phyloP scores from a whole-genome alignment of 2,329 filamentous ascomycete genomes.

The Phialemonium atrogriseum region DNA sequence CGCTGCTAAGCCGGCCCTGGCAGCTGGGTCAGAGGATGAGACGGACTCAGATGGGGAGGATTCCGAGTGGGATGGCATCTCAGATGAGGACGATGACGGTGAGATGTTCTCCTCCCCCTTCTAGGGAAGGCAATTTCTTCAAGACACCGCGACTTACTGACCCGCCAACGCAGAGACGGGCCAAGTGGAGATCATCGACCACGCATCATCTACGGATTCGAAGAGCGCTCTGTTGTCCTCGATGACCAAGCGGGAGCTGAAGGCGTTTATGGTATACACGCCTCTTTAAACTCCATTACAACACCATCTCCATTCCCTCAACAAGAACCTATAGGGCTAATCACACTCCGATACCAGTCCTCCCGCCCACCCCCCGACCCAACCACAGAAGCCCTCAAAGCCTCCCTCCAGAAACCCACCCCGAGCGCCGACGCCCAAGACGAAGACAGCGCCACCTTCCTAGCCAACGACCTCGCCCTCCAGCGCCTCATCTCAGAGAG shows the following conservation, averaged over 20 bases:
- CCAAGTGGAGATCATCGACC: conserved; percentile 53
- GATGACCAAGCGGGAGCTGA: conserved; percentile 62
- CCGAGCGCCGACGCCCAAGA: conserved; percentile 27
- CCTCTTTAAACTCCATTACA: background rate
- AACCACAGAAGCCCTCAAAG: conserved; percentile 8
- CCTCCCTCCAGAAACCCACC: conserved; percentile 15
- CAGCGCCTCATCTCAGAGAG: conserved; percentile 88
- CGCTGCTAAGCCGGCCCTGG: conserved; percentile 13
- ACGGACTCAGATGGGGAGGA: conserved; percentile 21
- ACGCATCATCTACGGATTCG: conserved; percentile 34
- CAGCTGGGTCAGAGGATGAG: conserved; percentile 19
- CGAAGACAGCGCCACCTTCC: conserved; percentile 57
- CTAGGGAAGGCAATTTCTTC: conserved; percentile 4
- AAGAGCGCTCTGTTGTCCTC: no score
- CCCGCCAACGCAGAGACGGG: conserved; percentile 11
- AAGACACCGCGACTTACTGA: no score
- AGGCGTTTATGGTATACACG: conserved; percentile 62
- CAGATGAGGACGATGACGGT: conserved; percentile 36
- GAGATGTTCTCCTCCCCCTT: background rate
- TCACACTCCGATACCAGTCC: conserved; percentile 26
- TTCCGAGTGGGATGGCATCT: conserved; percentile 53
- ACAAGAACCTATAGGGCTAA: conserved; percentile 6
- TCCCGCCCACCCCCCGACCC: conserved; percentile 36
- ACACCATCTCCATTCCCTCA: conserved; percentile 1
- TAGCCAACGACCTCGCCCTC: conserved; percentile 87